Evolutionary conservation across 257 asterid species (phyloP).

Genomic region (Coffea canephora): DNA sequence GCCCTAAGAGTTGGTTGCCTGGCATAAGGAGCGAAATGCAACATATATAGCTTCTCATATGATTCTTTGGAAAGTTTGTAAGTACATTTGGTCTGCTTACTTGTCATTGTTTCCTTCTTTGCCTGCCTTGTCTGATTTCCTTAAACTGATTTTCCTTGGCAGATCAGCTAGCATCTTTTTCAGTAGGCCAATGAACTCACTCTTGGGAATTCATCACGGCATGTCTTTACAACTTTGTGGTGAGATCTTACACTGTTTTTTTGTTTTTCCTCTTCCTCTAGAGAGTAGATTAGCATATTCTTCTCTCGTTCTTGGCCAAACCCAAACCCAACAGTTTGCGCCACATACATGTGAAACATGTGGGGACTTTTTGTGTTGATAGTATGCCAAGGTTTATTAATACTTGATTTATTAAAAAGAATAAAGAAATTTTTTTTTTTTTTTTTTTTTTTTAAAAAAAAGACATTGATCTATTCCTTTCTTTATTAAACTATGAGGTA

Average conservation of each 20-base stretch:
- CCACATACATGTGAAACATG: conserved; percentile 1
- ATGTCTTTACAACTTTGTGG: neutral
- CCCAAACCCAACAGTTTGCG: neutral
- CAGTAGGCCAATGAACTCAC: neutral
- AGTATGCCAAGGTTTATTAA: neutral
- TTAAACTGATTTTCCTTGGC: conserved; percentile 10
- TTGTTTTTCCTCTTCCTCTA: neutral
- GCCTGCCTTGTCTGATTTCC: conserved; percentile 24
- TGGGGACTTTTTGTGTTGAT: neutral
- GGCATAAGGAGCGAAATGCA: neutral
- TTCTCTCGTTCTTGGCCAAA: neutral
- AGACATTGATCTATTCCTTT: neutral
- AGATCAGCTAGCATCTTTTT: conserved; percentile 19
- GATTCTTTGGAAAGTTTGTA: conserved; percentile 27
- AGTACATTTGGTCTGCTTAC: neutral
- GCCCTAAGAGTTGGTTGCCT: neutral
- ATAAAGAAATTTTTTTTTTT: no score
- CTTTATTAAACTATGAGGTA: neutral
- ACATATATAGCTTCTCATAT: conserved; percentile 23
- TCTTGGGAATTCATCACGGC: neutral
- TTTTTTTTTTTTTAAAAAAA: neutral
- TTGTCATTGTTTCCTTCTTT: conserved; percentile 18
- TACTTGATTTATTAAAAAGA: neutral
- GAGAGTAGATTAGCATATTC: conserved; percentile 4
- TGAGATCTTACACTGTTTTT: neutral